phyloP scores from a whole-genome alignment of 2,329 filamentous ascomycete species.

The Aspergillus sp. region DNA sequence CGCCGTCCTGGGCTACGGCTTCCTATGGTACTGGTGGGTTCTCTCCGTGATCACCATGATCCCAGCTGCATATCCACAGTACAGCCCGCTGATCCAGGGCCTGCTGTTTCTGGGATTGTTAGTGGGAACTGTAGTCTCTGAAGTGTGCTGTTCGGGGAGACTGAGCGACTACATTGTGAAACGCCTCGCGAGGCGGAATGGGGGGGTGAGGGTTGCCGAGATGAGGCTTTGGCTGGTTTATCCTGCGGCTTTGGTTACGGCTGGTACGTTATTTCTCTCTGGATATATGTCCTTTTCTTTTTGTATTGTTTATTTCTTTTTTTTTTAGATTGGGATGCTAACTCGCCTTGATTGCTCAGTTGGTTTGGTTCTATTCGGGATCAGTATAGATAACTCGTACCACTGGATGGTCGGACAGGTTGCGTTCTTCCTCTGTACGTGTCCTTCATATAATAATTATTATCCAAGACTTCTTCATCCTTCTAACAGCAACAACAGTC shows the following conservation, averaged over 20 bases:
- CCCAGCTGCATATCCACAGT: conserved; percentile 53
- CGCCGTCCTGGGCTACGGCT: conserved; percentile 51
- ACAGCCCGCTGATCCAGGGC: conserved; percentile 52
- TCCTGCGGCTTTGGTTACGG: conserved; percentile 51
- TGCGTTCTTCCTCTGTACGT: conserved; percentile 55
- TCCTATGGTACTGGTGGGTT: conserved; percentile 60
- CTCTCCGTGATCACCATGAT: conserved; percentile 54
- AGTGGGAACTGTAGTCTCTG: conserved; percentile 53
- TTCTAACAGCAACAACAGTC: conserved; percentile 33
- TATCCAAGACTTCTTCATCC: background rate
- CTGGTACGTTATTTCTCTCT: conserved; percentile 28
- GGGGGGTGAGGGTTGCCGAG: conserved; percentile 48
- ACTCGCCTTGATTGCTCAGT: conserved; percentile 21
- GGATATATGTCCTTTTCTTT: too few relatives aligned
- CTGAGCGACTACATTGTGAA: conserved; percentile 54
- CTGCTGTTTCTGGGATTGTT: conserved; percentile 56
- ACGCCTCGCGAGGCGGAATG: conserved; percentile 46
- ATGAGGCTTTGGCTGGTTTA: conserved; percentile 59
- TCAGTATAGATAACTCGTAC: conserved; percentile 53
- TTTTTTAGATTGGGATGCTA: background rate
- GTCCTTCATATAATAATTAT: background rate
- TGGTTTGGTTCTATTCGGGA: conserved; percentile 56
- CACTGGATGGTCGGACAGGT: conserved; percentile 60
- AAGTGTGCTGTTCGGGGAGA: conserved; percentile 53
- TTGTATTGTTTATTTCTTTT: background rate